Evolutionary conservation across 1,284 basidiomycete species (phyloP), one percentile per base, ranked within the genome.

Genomic region (Puccinia triticina): DNA sequence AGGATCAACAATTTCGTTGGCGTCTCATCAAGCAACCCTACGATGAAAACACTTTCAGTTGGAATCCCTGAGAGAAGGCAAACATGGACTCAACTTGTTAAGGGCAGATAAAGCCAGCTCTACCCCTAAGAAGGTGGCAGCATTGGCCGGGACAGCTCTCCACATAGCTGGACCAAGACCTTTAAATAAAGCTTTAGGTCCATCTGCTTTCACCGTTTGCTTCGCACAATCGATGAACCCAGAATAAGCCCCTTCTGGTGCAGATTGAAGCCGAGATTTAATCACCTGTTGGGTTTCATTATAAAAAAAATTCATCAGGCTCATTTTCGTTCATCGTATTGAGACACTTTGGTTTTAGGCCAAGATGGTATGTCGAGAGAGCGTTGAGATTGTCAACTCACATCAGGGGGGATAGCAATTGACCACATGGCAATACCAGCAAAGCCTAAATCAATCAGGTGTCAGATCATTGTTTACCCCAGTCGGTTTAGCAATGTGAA

Each of bases 351-450:
- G 10, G 29, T 8, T 0, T 37, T 14, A 29, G 55, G n/a, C 34
- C 29, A 37, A 48, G 23, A 23, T 48, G 40, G 7, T 23, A 29
- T 14, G 40, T 3, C 40, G 26, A 43, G 21, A 43, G 37, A 16
- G 34, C 34, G n/a, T n/a, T 67, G n/a, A 3, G 14, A 23, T 48
- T 3, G 66, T 37, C 34, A 66, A 66, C 34, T 69, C 37, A 94
- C 95, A 88, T 98, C 95, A 71, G 95, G 95, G 77, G 95, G 95
- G 85, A 98, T 96, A 46, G 93, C 95, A 84, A 97, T 90, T 48
- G 93, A 90, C 96, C 96, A 98, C 97, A 99, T 99, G 67, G 95
- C 95, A 50, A 99, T 92, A 86, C 97, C 97, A 11, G 97, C 97
- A 78, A 91, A 92, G 84, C 96, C 79, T 82, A 82, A 50, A 34